These are phyloP conservation scores for Neopestalotiopsis sp. DNA, from an alignment of 2,329 filamentous ascomycete genomes.

Conservation along the genomic window DNA sequence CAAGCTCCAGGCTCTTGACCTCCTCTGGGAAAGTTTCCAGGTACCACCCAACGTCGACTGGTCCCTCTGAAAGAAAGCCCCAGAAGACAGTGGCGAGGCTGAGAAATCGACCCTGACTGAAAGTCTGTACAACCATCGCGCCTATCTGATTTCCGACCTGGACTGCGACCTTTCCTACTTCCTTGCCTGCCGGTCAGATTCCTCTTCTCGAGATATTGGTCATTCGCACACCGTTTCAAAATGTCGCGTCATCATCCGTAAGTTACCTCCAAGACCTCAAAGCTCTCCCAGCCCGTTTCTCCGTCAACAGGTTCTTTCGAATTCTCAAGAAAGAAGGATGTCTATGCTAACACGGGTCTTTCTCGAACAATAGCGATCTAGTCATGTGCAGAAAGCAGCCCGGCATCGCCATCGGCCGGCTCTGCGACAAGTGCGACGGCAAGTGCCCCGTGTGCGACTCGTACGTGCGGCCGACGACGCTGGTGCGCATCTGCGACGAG, in stretches of 20 bases:
- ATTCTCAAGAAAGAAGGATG: neutral
- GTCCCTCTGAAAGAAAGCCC: slow-evolving; percentile 27
- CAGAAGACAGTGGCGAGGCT: slow-evolving; percentile 48
- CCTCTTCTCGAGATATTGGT: neutral
- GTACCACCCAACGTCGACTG: slow-evolving; percentile 20
- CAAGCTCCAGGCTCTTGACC: neutral
- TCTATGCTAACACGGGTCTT: slow-evolving; percentile 17
- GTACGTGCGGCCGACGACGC: slow-evolving; percentile 96
- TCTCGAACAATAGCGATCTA: slow-evolving; percentile 69
- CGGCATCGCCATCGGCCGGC: slow-evolving; percentile 95
- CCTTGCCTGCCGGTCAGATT: neutral
- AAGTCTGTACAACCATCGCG: neutral
- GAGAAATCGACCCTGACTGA: slow-evolving; percentile 41
- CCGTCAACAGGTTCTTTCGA: too few relatives aligned
- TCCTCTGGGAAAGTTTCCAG: neutral
- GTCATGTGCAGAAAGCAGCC: slow-evolving; percentile 99
- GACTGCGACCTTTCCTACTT: slow-evolving; percentile 6
- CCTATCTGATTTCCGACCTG: slow-evolving; percentile 12
- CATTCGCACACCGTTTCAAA: slow-evolving; percentile 32
- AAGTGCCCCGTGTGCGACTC: slow-evolving; percentile 99
- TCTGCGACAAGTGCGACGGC: slow-evolving; percentile 99
- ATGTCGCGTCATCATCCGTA: slow-evolving; percentile 97
- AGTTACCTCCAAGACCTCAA: slow-evolving; percentile 40
- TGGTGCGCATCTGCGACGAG: slow-evolving; percentile 98
- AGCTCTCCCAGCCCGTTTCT: neutral